Evolutionary conservation across 257 asterid genomes (phyloP), one percentile per base, ranked within the genome.

Genomic region (Lithospermum erythrorhizon): DNA sequence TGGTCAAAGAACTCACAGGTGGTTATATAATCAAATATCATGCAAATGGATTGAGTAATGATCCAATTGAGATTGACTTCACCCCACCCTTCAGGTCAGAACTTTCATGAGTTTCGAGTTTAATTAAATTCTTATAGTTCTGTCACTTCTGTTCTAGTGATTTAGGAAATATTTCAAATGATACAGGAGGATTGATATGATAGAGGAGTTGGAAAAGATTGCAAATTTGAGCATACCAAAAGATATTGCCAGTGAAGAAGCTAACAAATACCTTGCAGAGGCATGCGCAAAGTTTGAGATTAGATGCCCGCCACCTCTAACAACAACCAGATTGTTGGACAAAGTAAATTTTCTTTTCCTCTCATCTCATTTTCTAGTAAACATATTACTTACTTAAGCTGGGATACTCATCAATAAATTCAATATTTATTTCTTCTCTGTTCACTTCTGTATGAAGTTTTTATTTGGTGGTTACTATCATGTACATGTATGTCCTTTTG

Each of bases 31-130:
- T 91, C 21, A 79, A 81, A 68, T 91, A 81, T 60, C 98, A 91
- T 66, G 90, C 97, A n/a, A 84, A 88, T 68, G 95, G 97, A 18
- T 70, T 55, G 58, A 91, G 80, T 35, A 65, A 68, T 2, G 98
- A 88, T 16, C 94, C 96, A 16, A 77, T 88, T 69, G 95, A 82
- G 78, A 91, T 91, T n/a, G 97, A 91, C 75, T 91, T 91, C 53
- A 86, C 98, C 41, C 97, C 98, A 64, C 96, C 98, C 21, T 91
- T 91, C 85, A 88, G 98, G 98, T 91, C 51, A 32, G 55, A 19
- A 37, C 21, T 61, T 35, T 20, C 59, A 45, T 41, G 35, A 5
- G 19, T 53, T 51, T 11, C n/a, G 41, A 6, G 49, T 41, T 9
- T 0, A 41, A 41, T 41, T 14, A 41, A 11, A 3, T 32, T 32